These are phyloP conservation scores for Pilasporangium apinafurcum DNA, from an alignment of 352 stramenopile genomes.

Conservation along the genomic window DNA sequence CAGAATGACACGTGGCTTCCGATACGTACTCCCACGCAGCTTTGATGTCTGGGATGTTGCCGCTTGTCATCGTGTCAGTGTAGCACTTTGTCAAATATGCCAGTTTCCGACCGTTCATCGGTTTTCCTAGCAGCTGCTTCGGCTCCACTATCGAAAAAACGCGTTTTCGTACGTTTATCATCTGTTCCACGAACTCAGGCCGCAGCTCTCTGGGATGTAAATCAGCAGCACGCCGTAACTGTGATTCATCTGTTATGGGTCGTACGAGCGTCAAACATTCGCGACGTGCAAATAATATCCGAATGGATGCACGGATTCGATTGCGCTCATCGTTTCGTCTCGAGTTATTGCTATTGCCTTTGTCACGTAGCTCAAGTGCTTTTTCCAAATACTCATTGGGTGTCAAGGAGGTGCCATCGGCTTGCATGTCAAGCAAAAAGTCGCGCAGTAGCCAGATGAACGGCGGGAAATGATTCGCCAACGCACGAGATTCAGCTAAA, in stretches of 20 bases:
- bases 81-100: constrained; percentile 62
- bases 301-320: constrained; percentile 52
- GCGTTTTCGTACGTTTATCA: constrained; percentile 39
- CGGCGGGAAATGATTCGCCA: constrained; percentile 76
- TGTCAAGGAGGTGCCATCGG: constrained; percentile 45
- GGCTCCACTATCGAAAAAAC: constrained; percentile 42
- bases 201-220: constrained; percentile 48
- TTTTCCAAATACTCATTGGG: constrained; percentile 78
- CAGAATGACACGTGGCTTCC: constrained; percentile 66
- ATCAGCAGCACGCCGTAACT: constrained; percentile 50
- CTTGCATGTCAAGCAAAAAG: constrained; percentile 78
- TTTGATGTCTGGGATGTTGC: constrained; percentile 74
- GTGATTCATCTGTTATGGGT: constrained; percentile 57
- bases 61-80: constrained; percentile 73
- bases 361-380: constrained; percentile 48
- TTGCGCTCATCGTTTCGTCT: constrained; percentile 67
- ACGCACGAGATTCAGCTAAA: constrained; percentile 30
- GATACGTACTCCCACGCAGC: constrained; percentile 80
- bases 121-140: constrained; percentile 66
- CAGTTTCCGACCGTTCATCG: constrained; percentile 55
- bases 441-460: constrained; percentile 81
- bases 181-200: constrained; percentile 74
- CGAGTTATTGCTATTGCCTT: constrained; percentile 13
- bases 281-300: constrained; percentile 61
- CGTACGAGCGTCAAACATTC: constrained; percentile 77